Evolutionary conservation across 306 rosid species (phyloP).

Genomic region (Luffa aegyptiaca): DNA sequence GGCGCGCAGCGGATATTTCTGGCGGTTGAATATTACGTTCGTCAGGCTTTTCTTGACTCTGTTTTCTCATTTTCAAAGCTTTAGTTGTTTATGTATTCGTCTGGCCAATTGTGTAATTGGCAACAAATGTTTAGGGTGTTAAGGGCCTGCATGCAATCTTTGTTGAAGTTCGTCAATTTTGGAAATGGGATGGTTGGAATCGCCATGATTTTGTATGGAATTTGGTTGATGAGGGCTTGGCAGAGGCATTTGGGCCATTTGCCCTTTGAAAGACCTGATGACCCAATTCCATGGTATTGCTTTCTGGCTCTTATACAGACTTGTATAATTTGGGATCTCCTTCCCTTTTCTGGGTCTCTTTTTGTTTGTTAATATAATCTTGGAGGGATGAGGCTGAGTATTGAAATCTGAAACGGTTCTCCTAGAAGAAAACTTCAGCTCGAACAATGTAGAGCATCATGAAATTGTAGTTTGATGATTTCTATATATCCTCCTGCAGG

Average conservation of each 20-base stretch:
- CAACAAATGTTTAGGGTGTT: slow-evolving; percentile 31
- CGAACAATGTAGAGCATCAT: not conserved
- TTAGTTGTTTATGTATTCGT: not conserved
- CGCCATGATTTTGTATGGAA: slow-evolving; percentile 53
- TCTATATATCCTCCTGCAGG: not conserved
- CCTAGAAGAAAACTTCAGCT: not conserved
- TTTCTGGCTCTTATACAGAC: not conserved
- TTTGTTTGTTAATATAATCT: not conserved
- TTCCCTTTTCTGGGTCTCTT: not conserved
- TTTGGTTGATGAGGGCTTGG: slow-evolving; percentile 76
- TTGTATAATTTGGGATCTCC: not conserved
- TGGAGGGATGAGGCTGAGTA: not conserved
- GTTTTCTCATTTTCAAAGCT: not conserved
- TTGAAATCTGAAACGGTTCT: not conserved
- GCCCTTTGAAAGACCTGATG: slow-evolving; percentile 43
- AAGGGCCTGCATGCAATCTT: slow-evolving; percentile 65
- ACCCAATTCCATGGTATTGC: slow-evolving; percentile 50
- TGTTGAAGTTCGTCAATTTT: slow-evolving; percentile 68
- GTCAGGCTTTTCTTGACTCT: not conserved
- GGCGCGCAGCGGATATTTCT: not conserved
- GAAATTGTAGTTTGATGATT: not conserved
- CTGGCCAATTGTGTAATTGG: slow-evolving; percentile 9
- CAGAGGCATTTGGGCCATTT: slow-evolving; percentile 39
- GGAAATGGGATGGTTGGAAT: slow-evolving; percentile 64
- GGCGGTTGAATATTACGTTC: slow-evolving; percentile 1